Percentiles rank a stretch among this genome's conserved stretches.
Conservation (phyloP, 495 filamentous ascomycete species). For the Clavariopsis aquatica region DNA sequence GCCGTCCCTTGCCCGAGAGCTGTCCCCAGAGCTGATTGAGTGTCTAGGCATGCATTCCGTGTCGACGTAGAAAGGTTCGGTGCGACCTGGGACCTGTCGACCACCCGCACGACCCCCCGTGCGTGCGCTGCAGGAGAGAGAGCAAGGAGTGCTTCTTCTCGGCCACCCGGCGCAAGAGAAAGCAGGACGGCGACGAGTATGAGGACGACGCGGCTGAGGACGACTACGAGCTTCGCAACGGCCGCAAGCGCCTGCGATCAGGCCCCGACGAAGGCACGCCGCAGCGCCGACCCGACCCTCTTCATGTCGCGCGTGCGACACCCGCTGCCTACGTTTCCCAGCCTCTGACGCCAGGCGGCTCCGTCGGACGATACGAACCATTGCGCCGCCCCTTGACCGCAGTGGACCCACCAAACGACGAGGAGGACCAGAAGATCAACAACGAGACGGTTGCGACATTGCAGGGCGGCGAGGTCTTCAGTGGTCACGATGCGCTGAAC, state of each 20-base stretch:
- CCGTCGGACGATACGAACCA: slow-evolving; percentile 58
- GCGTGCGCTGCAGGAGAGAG: slow-evolving; percentile 89
- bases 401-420: slow-evolving; percentile 33
- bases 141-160: slow-evolving; percentile 96
- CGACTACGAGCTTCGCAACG: slow-evolving; percentile 46
- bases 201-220: slow-evolving; percentile 38
- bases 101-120: slow-evolving; percentile 89
- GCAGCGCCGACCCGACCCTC: slow-evolving; percentile 21
- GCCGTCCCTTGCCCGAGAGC: too few species aligned
- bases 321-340: slow-evolving; percentile 44
- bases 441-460: slow-evolving; percentile 64
- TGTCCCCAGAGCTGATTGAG: too few species aligned
- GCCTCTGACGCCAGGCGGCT: slow-evolving; percentile 65
- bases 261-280: slow-evolving; percentile 22
- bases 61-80: slow-evolving; percentile 85
- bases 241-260: slow-evolving; percentile 43
- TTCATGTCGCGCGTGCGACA: slow-evolving; percentile 15
- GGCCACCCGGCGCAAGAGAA: slow-evolving; percentile 89
- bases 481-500: slow-evolving; percentile 71
- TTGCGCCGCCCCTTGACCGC: slow-evolving; percentile 49
- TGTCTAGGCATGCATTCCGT: slow-evolving; percentile 69
- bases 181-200: slow-evolving; percentile 61
- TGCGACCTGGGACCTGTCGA: slow-evolving; percentile 95
- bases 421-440: slow-evolving; percentile 51
- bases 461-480: slow-evolving; percentile 63